Conservation (phyloP, 2,329 filamentous ascomycete species). For the Diaporthe vexans region DNA sequence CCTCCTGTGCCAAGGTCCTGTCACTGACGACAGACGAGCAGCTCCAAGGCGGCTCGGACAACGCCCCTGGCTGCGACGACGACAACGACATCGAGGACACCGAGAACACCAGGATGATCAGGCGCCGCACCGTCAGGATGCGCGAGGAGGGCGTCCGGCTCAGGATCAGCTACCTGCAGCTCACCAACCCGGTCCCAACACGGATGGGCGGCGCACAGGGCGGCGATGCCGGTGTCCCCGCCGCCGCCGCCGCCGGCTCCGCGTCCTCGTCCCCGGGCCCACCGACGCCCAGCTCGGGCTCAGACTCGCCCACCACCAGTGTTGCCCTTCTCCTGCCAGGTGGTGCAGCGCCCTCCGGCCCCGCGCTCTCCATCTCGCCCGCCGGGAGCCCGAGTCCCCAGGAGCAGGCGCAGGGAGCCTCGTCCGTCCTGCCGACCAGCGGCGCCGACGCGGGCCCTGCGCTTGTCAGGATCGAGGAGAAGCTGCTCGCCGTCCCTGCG, state of each 20-base stretch:
- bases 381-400: not conserved
- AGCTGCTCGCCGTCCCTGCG: constrained; percentile 5
- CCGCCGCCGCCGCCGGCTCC: not conserved
- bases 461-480: not conserved
- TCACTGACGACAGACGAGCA: not conserved
- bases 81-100: too few relatives aligned
- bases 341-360: too few relatives aligned
- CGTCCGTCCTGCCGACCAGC: not conserved
- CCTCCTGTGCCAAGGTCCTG: too few relatives aligned
- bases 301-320: too few relatives aligned
- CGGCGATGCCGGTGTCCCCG: not conserved
- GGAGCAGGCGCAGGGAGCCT: too few relatives aligned
- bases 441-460: not conserved
- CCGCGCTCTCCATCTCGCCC: too few relatives aligned
- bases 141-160: constrained; percentile 4
- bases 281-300: not conserved
- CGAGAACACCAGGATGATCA: not conserved
- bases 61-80: too few relatives aligned
- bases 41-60: not conserved
- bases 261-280: not conserved
- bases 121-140: not conserved
- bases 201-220: not conserved
- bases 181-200: not conserved
- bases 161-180: not conserved
- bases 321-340: too few relatives aligned